A percentile compares a stretch with the other conserved stretches of the same genome.
phyloP scores from a whole-genome alignment of 805 yeast genomes.

The Candida vaughaniae region DNA sequence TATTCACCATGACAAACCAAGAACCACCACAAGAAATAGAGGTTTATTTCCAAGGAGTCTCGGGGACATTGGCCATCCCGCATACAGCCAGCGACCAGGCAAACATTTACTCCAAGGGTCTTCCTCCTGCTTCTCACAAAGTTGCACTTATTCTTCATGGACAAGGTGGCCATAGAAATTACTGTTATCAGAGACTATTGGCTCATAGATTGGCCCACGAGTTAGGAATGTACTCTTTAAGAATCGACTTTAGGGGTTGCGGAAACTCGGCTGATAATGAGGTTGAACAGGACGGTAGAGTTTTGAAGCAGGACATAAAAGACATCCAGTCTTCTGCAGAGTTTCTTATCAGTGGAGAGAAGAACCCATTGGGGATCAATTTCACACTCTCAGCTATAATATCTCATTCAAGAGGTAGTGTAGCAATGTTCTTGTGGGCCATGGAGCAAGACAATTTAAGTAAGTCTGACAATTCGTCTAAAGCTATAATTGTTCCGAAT shows the following conservation, averaged over 20 bases:
- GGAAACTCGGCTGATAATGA: slow-evolving; percentile 67
- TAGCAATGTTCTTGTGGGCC: slow-evolving; percentile 76
- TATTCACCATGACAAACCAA: background rate
- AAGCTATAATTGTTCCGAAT: slow-evolving; percentile 53
- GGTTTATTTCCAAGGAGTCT: slow-evolving; percentile 34
- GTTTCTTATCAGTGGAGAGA: slow-evolving; percentile 24
- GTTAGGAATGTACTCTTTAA: slow-evolving; percentile 60
- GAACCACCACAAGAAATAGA: slow-evolving; percentile 32
- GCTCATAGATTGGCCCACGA: slow-evolving; percentile 59
- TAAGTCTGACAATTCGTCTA: slow-evolving; percentile 23
- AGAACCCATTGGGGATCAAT: slow-evolving; percentile 38
- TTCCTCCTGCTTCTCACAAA: slow-evolving; percentile 42
- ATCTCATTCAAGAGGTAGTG: slow-evolving; percentile 79
- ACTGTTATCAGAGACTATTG: slow-evolving; percentile 65
- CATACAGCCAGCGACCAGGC: slow-evolving; percentile 21
- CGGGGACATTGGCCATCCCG: slow-evolving; percentile 40
- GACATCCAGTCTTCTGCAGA: slow-evolving; percentile 53
- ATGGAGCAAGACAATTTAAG: slow-evolving; percentile 39
- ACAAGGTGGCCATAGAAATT: slow-evolving; percentile 78
- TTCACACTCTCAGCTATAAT: slow-evolving; percentile 57
- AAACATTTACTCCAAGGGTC: slow-evolving; percentile 22
- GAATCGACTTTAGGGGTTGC: slow-evolving; percentile 85
- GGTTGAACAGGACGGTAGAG: slow-evolving; percentile 48
- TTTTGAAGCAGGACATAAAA: slow-evolving; percentile 60
- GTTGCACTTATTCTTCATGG: slow-evolving; percentile 77